Evolutionary conservation across 75 land plant species (phyloP).

Genomic region (Picea sitchensis): DNA sequence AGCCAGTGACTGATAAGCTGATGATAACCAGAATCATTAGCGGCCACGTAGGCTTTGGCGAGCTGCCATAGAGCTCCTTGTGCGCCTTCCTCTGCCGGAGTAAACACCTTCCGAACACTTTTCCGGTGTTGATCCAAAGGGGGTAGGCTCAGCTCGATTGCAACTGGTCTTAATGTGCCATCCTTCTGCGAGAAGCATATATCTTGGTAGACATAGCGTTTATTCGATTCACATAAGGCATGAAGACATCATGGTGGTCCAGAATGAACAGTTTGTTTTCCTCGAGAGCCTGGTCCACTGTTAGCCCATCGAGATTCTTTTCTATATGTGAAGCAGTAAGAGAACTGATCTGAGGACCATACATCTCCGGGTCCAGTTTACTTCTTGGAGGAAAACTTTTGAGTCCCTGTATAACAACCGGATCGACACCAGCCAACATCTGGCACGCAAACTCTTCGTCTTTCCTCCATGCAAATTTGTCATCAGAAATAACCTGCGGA

Average conservation of each 20-base stretch:
- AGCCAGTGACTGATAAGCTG: slow-evolving; percentile 76
- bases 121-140: slow-evolving; percentile 1
- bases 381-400: slow-evolving; percentile 65
- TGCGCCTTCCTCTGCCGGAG: slow-evolving; percentile 35
- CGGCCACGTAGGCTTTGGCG: slow-evolving; percentile 56
- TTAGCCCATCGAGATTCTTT: slow-evolving; percentile 25
- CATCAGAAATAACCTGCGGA: slow-evolving; percentile 66
- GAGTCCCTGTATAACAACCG: slow-evolving; percentile 27
- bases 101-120: slow-evolving; percentile 30
- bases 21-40: slow-evolving; percentile 59
- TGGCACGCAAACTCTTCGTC: slow-evolving; percentile 53
- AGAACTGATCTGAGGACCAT: slow-evolving; percentile 42
- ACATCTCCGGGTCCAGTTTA: slow-evolving; percentile 49
- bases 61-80: slow-evolving; percentile 44
- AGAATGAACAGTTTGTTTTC: slow-evolving; percentile 56
- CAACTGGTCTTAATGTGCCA: slow-evolving; percentile 54
- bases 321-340: slow-evolving; percentile 22
- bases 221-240: slow-evolving; percentile 56
- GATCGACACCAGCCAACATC: slow-evolving; percentile 47
- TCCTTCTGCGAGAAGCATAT: slow-evolving; percentile 56
- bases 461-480: slow-evolving; percentile 35
- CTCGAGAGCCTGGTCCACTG: slow-evolving; percentile 46
- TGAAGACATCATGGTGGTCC: slow-evolving; percentile 60
- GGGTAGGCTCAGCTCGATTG: slow-evolving; percentile 74
- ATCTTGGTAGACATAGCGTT: slow-evolving; percentile 39